Evolutionary conservation across 164 flowering plant species (phyloP).

Genomic region (Macadamia integrifolia): DNA sequence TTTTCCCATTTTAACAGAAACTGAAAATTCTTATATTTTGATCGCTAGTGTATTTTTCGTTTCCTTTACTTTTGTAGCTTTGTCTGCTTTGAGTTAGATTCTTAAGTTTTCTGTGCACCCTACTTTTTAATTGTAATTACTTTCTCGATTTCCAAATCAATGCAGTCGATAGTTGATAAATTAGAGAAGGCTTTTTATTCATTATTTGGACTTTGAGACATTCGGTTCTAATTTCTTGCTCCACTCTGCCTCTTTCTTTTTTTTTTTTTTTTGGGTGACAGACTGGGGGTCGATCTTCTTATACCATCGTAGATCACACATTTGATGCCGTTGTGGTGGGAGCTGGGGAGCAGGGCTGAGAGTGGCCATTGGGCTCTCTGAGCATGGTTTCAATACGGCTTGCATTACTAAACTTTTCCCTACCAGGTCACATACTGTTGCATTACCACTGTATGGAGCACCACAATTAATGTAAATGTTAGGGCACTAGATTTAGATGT

Average conservation of each 20-base stretch:
- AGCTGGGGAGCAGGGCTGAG: slow-evolving; percentile 94
- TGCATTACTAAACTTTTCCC: slow-evolving; percentile 94
- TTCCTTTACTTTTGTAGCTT: neutral
- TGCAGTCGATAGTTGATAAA: no score
- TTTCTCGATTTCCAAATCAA: no score
- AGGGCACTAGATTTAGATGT: no score
- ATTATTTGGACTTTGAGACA: neutral
- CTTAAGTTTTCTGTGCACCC: no score
- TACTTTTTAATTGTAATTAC: neutral
- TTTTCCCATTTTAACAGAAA: no score
- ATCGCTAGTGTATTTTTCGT: neutral
- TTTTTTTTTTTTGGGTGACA: slow-evolving; percentile 8
- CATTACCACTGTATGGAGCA: slow-evolving; percentile 20
- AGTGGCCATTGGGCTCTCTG: slow-evolving; percentile 86
- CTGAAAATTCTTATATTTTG: neutral
- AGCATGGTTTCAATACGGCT: slow-evolving; percentile 93
- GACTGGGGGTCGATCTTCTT: slow-evolving; percentile 42
- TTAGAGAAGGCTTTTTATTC: no score
- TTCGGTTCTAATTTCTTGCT: neutral
- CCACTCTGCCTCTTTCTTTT: neutral
- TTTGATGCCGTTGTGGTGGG: slow-evolving; percentile 92
- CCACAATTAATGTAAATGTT: slow-evolving; percentile 27
- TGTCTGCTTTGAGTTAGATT: neutral
- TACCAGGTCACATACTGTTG: slow-evolving; percentile 80
- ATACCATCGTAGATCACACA: slow-evolving; percentile 80